These are phyloP conservation scores for Sordariomycetes sp. DNA, from an alignment of 2,329 filamentous ascomycete species.

Conservation along the genomic window DNA sequence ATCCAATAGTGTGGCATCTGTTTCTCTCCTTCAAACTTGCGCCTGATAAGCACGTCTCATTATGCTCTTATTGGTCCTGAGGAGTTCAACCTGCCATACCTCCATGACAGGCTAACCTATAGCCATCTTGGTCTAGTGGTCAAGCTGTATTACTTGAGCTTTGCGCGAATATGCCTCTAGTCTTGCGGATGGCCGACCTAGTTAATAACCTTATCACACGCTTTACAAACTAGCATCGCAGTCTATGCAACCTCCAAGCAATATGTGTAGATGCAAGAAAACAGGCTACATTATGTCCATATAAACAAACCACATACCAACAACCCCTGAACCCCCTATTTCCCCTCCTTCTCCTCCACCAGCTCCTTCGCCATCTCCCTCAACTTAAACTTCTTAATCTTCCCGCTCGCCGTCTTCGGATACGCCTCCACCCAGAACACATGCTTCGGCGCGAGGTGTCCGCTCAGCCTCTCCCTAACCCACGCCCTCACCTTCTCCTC, in stretches of 20 bases:
- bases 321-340: neutral
- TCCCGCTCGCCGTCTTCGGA: slow-evolving; percentile 91
- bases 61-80: too few species aligned
- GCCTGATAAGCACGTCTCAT: too few species aligned
- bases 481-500: slow-evolving; percentile 55
- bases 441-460: slow-evolving; percentile 76
- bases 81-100: too few species aligned
- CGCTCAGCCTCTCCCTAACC: slow-evolving; percentile 58
- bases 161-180: too few species aligned
- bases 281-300: neutral
- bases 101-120: too few species aligned
- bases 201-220: too few species aligned
- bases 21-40: too few species aligned
- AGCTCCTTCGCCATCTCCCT: slow-evolving; percentile 48
- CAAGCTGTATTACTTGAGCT: too few species aligned
- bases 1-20: too few species aligned
- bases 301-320: neutral
- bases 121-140: too few species aligned
- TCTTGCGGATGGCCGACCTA: too few species aligned
- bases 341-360: slow-evolving; percentile 8
- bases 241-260: neutral
- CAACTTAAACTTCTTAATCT: slow-evolving; percentile 91
- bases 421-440: slow-evolving; percentile 82
- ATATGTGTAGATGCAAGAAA: neutral
- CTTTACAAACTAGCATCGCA: too few species aligned